Base-by-base conservation (phyloP, 441 rosid genomes). In the Pelargonium cotyledonis region DNA sequence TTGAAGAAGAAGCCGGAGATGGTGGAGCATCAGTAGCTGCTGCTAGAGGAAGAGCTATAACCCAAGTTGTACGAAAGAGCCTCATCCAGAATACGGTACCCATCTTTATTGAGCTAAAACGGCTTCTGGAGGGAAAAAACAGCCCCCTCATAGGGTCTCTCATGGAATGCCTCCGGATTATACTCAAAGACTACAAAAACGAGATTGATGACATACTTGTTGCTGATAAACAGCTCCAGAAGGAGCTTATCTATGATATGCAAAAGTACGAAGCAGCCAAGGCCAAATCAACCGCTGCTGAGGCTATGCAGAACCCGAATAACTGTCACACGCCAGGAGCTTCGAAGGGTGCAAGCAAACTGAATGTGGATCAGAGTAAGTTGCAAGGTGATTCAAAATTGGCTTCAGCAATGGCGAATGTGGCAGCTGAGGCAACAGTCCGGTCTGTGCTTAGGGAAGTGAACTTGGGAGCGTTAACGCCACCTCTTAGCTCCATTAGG, bases 51-150 rank as follows among this genome's bases (percentile, higher is more conserved):
- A 83, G 91, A 79, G 94, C 89, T 19, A 89, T 94, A 72, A 94
- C 87, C 11, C 99, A 89, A 76, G 96, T 95, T 60, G 91, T 91
- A 5, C 84, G 90, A 77, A 94, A 88, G 82, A 85, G 97, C 10
- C 89, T 94, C 57, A 89, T 91, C 69, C 95, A 89, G 67, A 89
- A 94, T 85, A 94, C 97, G 63, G 90, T 94, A 18, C 99, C 99
- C 51, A 91, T 94, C 70, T 94, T 94, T 74, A 91, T 94, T 44
- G 99, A 94, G 85, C 90, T 94, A 15, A 94, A 91, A 81, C 84
- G 95, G 66, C 86, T 89, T 4, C 68, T 94, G 14, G 97, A 94
- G 83, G 85, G 91, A 89, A 94, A 87, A 80, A 87, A 91, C 86
- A 94, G 95, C 77, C 88, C 95, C 49, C 94, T 94, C 69, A 87